Evolutionary conservation across 1,284 basidiomycete species (phyloP), one percentile per base, ranked within the genome.

Genomic region (Xerocomus minutiporus): DNA sequence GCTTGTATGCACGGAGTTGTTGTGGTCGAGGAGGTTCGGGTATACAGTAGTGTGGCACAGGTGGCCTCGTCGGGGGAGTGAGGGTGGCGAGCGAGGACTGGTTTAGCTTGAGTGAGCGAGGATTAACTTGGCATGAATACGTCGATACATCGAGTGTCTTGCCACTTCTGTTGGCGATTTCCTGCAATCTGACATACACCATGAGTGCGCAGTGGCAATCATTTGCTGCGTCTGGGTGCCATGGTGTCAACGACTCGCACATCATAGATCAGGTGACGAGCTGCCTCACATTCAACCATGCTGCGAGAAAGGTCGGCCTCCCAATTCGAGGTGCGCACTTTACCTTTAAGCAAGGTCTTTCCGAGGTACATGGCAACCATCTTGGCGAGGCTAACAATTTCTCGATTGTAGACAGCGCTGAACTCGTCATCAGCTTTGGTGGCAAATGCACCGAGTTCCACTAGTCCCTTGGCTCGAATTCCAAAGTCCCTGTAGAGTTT

Each of bases 401-500:
- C 69, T n/a, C 77, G 71, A n/a, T 68, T 73, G 55, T 73, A 72
- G 20, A 60, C 56, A 15, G 61, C 25, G 15, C 49, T 55, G 54
- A 76, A 77, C 2, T 58, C 51, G 4, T 71, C 67, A 57, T 86
- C 84, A 2, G 76, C 79, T 35, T 72, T 68, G 4, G 64, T 62
- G 2, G 80, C 80, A 13, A 85, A 63, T 1, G 67, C 69, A 3
- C 79, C 80, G 2, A 86, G 79, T 55, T 86, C 83, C 9, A 84
- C 73, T 2, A 84, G 74, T 41, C 75, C 76, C 23, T 69, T 66
- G 8, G 77, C 67, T 32, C 72, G 64, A 51, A 86, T 73, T n/a
- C 79, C 81, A 58, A 76, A 84, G 61, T 86, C 83, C 23, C 73
- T 68, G 57, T 77, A 80, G 4, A 86, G 71, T 57, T 85, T 86